Percentiles rank a stretch among this genome's conserved stretches.
phyloP scores from a whole-genome alignment of 805 yeast genomes.

The Lipomyces orientalis region DNA sequence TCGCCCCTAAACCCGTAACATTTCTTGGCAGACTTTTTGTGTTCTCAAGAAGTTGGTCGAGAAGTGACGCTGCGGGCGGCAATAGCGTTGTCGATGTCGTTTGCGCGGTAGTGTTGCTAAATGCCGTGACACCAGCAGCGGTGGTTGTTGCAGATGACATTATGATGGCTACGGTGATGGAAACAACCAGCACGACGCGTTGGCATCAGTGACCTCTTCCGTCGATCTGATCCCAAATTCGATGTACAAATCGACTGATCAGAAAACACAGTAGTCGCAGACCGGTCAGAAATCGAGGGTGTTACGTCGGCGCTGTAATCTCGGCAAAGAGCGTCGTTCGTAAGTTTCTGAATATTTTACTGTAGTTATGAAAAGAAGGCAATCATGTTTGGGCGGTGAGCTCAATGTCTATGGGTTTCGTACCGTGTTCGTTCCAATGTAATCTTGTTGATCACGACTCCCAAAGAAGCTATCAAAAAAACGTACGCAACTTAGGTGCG shows the following conservation, averaged over 20 bases:
- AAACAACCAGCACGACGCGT: neutral
- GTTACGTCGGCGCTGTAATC: too few species aligned
- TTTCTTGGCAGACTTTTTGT: slow-evolving; percentile 35
- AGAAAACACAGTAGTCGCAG: neutral
- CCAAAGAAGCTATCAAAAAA: too few species aligned
- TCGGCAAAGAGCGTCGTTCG: too few species aligned
- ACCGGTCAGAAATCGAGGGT: neutral
- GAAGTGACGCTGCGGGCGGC: slow-evolving; percentile 34
- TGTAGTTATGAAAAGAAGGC: neutral
- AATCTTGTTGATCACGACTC: too few species aligned
- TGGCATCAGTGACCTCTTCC: neutral
- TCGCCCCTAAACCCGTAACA: slow-evolving; percentile 62
- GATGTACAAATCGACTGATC: neutral
- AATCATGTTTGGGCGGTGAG: neutral
- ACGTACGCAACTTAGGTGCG: too few species aligned
- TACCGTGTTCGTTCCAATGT: neutral
- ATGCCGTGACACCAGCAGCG: neutral
- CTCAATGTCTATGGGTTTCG: neutral
- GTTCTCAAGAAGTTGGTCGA: slow-evolving; percentile 34
- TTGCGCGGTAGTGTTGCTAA: neutral
- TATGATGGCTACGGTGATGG: neutral
- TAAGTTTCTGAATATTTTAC: neutral
- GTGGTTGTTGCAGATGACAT: neutral
- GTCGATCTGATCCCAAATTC: neutral
- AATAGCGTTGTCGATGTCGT: neutral